Evolutionary conservation across 1,139 yeast genomes (phyloP), one percentile per base, ranked within the genome.

Genomic region (Sugiyamaella pinicola): DNA sequence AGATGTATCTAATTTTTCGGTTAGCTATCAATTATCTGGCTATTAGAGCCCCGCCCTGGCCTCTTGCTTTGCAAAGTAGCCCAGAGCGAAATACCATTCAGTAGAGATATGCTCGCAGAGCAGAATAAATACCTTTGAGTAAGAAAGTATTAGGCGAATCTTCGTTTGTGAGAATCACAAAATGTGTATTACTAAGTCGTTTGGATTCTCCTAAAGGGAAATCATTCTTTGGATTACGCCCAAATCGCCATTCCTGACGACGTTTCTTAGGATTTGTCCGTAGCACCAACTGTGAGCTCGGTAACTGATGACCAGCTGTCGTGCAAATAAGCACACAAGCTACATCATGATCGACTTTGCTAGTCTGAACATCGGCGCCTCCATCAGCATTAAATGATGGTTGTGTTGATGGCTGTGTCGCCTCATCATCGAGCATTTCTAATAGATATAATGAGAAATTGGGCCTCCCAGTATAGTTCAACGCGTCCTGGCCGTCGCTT

Each of bases 151-250:
- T 48, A 1, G 55, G 55, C 12, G 53, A 49, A 28, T 53, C 55
- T 12, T 53, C 54, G 13, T 48, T 52, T 1, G 58, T 49, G 43
- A 53, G 53, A 12, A 61, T 52, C n/a, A 54, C 84, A 73, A 89
- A 89, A 71, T 90, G 98, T 52, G 77, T 75, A 64, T 86, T 87
- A 50, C 95, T 85, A 41, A 90, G 75, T 52, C 98, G 74, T 9
- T 87, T 80, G 29, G 89, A 81, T 39, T 81, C 76, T 2, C 81
- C 82, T 47, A 84, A 75, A 52, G 77, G 71, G 64, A 88, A 89
- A 56, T 85, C 86, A 54, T 87, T 85, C 15, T 70, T 67, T 0
- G 67, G 66, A 56, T 85, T 82, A 56, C 98, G 76, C 0, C 98
- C 98, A 69, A 89, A 83, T 1, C 74, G 66, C 97, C 97, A 91